phyloP scores from a whole-genome alignment of 2,329 filamentous ascomycete species.

The Dothiorella sarmentorum region DNA sequence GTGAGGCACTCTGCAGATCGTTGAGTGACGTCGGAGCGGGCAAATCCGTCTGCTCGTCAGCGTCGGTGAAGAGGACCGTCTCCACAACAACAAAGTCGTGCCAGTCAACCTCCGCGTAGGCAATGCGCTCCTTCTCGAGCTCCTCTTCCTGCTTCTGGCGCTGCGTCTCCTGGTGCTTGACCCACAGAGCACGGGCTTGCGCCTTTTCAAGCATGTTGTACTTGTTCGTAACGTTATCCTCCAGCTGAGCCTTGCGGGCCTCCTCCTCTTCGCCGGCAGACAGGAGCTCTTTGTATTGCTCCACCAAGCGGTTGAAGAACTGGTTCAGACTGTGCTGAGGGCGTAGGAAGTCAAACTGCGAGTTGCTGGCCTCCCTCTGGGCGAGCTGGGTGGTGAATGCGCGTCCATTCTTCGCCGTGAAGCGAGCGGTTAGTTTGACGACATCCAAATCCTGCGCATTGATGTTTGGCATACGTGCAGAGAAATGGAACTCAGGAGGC shows the following conservation, averaged over 20 bases:
- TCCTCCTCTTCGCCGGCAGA: conserved; percentile 69
- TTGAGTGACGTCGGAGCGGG: conserved; percentile 85
- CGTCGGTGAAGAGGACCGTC: conserved; percentile 86
- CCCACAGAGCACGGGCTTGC: conserved; percentile 81
- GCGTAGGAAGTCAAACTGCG: conserved; percentile 92
- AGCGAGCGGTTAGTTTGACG: conserved; percentile 75
- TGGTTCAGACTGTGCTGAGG: conserved; percentile 95
- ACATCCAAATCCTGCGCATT: conserved; percentile 85
- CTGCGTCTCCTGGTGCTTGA: conserved; percentile 78
- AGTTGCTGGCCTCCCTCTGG: conserved; percentile 84
- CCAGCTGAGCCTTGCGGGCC: conserved; percentile 67
- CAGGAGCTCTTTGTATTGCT: conserved; percentile 85
- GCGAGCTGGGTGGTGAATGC: conserved; percentile 87
- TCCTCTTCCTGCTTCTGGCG: conserved; percentile 87
- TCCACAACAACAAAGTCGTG: conserved; percentile 96
- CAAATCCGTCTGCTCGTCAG: conserved; percentile 80
- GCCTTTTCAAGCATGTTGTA: conserved; percentile 77
- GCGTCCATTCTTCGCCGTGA: conserved; percentile 88
- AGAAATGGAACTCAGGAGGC: conserved; percentile 87
- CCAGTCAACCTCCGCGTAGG: conserved; percentile 91
- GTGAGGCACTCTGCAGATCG: conserved; percentile 87
- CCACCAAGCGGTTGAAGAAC: conserved; percentile 87
- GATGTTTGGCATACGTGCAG: conserved; percentile 94
- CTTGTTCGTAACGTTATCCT: conserved; percentile 73
- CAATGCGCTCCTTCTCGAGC: conserved; percentile 72